Percentiles rank a stretch among this genome's conserved stretches.
Evolutionary conservation across 2,329 filamentous ascomycete genomes (phyloP).

Genomic region (Penicillium thymicola): DNA sequence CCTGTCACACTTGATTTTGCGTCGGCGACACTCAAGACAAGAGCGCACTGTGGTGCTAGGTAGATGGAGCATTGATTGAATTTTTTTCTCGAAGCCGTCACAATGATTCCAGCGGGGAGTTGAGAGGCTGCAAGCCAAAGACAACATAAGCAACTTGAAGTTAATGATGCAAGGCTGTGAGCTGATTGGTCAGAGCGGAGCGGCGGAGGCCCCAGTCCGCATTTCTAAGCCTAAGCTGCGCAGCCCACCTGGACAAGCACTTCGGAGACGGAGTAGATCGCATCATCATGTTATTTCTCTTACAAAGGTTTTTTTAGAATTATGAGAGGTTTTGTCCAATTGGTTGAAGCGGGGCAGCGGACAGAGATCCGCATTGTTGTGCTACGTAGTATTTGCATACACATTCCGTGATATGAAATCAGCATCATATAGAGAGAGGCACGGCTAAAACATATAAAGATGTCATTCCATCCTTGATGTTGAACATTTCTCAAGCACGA

Average conservation of each 20-base stretch:
- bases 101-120: neutral
- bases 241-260: neutral
- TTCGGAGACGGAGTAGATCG: neutral
- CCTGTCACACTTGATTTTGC: constrained; percentile 27
- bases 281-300: neutral
- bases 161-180: neutral
- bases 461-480: neutral
- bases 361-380: neutral
- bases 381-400: neutral
- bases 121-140: neutral
- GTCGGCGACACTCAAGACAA: constrained; percentile 25
- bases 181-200: neutral
- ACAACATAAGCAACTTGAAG: neutral
- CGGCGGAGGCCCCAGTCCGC: neutral
- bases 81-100: no score
- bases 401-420: neutral
- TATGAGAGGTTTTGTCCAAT: neutral
- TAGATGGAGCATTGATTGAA: neutral
- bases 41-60: constrained; percentile 8
- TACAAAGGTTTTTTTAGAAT: no score
- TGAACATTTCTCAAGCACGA: neutral
- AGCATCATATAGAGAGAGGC: neutral
- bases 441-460: neutral
- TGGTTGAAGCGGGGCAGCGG: neutral
- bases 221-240: neutral